Evolutionary conservation across 2,329 filamentous ascomycete genomes (phyloP).

Genomic region (Leptosphaerulina australis): DNA sequence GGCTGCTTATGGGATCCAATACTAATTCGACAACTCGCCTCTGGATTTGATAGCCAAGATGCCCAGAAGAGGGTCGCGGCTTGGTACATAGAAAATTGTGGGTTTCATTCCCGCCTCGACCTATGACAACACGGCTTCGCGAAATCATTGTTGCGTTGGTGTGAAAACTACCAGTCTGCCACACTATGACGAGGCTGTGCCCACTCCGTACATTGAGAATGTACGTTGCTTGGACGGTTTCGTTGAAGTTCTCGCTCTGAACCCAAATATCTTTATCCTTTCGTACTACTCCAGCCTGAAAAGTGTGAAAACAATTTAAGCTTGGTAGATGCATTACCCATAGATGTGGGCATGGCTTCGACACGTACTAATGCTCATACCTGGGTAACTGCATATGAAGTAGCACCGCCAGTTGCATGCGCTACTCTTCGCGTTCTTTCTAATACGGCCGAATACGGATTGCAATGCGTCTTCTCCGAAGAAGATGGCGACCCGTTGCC

Average conservation of each 20-base stretch:
- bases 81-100: constrained; percentile 8
- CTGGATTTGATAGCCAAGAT: constrained; percentile 3
- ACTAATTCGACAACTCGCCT: neutral
- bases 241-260: neutral
- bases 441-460: constrained; percentile 67
- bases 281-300: too few relatives aligned
- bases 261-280: too few relatives aligned
- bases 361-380: constrained; percentile 23
- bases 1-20: neutral
- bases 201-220: neutral
- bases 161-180: neutral
- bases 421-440: constrained; percentile 23
- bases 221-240: neutral
- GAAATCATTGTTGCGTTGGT: neutral
- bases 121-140: constrained; percentile 9
- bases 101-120: constrained; percentile 14
- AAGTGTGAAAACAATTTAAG: too few relatives aligned
- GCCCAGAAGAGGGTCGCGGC: constrained; percentile 1
- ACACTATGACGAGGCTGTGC: constrained; percentile 9
- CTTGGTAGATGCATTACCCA: too few relatives aligned
- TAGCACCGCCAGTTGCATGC: constrained; percentile 26
- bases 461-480: constrained; percentile 80
- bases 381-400: constrained; percentile 26
- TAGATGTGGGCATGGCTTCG: too few relatives aligned
- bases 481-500: constrained; percentile 73